phyloP scores from a whole-genome alignment of 1,139 yeast species.

The Diutina pseudorugosa region DNA sequence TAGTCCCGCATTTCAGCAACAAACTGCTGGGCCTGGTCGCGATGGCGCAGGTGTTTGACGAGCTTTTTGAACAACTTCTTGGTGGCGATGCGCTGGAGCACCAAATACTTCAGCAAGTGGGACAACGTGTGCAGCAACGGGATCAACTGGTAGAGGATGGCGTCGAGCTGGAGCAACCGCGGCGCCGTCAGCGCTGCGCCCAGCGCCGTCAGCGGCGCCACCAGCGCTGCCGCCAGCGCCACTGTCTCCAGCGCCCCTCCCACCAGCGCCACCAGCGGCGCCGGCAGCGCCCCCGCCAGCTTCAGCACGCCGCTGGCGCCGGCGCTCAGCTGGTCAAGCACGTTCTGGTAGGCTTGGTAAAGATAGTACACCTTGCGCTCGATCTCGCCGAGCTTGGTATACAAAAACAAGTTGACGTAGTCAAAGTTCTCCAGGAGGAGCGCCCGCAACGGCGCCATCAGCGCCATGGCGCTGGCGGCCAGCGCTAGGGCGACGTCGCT shows the following conservation, averaged over 20 bases:
- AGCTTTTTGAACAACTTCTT: constrained; percentile 75
- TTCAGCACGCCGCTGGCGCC: background rate
- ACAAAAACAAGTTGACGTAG: constrained; percentile 45
- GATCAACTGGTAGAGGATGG: constrained; percentile 24
- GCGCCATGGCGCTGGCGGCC: constrained; percentile 8
- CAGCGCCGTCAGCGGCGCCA: background rate
- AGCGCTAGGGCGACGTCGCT: constrained; percentile 30
- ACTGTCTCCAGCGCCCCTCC: background rate
- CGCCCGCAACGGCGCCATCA: constrained; percentile 15
- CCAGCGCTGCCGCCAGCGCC: background rate
- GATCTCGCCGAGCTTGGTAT: constrained; percentile 57
- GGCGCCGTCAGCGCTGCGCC: background rate
- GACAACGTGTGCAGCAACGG: constrained; percentile 44
- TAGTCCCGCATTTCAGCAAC: background rate
- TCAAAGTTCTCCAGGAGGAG: constrained; percentile 39
- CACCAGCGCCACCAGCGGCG: background rate
- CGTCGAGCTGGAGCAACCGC: constrained; percentile 11
- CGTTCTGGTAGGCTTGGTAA: constrained; percentile 5
- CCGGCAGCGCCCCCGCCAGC: background rate
- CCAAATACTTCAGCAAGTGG: constrained; percentile 58
- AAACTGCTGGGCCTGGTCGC: constrained; percentile 7
- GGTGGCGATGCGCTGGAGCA: constrained; percentile 73
- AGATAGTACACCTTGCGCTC: constrained; percentile 15
- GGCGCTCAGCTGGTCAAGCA: constrained; percentile 3
- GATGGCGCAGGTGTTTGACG: constrained; percentile 39